Evolutionary conservation across 2,329 filamentous ascomycete genomes (phyloP).

Genomic region (Ceratocystis cubensis): DNA sequence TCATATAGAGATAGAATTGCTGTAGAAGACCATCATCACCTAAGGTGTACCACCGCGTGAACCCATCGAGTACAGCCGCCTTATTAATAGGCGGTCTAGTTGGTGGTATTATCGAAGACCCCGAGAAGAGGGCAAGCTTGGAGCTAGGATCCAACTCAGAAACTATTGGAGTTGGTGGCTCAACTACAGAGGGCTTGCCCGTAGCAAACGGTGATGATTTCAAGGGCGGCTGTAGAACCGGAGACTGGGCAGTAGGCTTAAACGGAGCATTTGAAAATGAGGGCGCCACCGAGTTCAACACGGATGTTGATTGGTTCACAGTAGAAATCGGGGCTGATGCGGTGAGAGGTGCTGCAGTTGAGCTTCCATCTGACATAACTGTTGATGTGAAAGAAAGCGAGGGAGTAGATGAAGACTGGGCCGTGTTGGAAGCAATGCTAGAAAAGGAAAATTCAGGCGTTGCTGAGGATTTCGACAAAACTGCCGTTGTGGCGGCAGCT

Average conservation of each 20-base stretch:
- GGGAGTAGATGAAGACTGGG: background rate
- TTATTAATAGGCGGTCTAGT: conserved; percentile 11
- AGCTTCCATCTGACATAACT: background rate
- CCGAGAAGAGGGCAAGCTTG: conserved; percentile 17
- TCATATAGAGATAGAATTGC: conserved; percentile 36
- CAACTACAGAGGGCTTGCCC: background rate
- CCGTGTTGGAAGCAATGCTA: no score
- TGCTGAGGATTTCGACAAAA: background rate
- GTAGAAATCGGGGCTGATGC: background rate
- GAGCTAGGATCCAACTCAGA: conserved; percentile 6
- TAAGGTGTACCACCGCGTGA: conserved; percentile 42
- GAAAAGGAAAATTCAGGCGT: background rate
- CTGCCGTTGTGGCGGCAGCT: background rate
- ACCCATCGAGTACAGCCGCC: conserved; percentile 31
- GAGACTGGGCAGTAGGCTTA: background rate
- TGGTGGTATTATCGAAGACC: background rate
- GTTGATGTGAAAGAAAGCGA: conserved; percentile 9
- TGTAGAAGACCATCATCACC: conserved; percentile 43
- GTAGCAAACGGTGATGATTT: background rate
- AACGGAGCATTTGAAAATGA: background rate
- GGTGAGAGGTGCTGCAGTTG: background rate
- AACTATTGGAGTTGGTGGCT: background rate
- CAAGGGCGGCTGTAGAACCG: background rate
- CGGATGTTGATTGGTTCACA: background rate
- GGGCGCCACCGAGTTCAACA: background rate